These are phyloP conservation scores for Aspergillus floridensis DNA, from an alignment of 2,329 filamentous ascomycete species.

Conservation along the genomic window DNA sequence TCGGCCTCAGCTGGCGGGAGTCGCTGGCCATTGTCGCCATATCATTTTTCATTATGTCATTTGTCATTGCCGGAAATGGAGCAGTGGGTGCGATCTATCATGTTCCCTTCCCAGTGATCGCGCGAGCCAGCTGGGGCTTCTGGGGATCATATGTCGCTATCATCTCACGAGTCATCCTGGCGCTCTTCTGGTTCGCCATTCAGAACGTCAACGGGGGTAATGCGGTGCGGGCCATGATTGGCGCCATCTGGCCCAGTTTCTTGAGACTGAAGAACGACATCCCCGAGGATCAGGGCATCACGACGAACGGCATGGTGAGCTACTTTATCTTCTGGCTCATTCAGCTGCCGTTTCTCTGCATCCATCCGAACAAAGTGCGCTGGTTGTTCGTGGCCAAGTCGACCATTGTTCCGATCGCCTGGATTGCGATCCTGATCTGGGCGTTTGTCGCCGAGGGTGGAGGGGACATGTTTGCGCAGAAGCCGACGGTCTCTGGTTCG, in stretches of 20 bases:
- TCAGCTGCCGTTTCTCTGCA: slow-evolving; percentile 47
- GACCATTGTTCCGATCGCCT: slow-evolving; percentile 55
- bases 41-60: slow-evolving; percentile 53
- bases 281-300: slow-evolving; percentile 44
- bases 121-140: slow-evolving; percentile 57
- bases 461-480: slow-evolving; percentile 48
- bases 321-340: slow-evolving; percentile 47
- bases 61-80: slow-evolving; percentile 62
- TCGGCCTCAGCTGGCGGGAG: slow-evolving; percentile 56
- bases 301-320: slow-evolving; percentile 45
- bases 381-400: slow-evolving; percentile 40
- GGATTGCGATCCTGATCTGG: slow-evolving; percentile 63
- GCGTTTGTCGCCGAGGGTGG: slow-evolving; percentile 56
- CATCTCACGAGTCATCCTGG: slow-evolving; percentile 53
- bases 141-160: slow-evolving; percentile 57
- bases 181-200: slow-evolving; percentile 64
- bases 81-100: slow-evolving; percentile 54
- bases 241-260: slow-evolving; percentile 51
- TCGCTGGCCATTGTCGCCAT: slow-evolving; percentile 49
- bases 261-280: slow-evolving; percentile 38
- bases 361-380: slow-evolving; percentile 42
- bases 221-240: slow-evolving; percentile 51
- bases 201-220: slow-evolving; percentile 64
- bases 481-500: slow-evolving; percentile 47
- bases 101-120: slow-evolving; percentile 56